Percentiles rank a stretch among this genome's conserved stretches.
Conservation (phyloP, 441 rosid genomes). For the Capsella rubella region DNA sequence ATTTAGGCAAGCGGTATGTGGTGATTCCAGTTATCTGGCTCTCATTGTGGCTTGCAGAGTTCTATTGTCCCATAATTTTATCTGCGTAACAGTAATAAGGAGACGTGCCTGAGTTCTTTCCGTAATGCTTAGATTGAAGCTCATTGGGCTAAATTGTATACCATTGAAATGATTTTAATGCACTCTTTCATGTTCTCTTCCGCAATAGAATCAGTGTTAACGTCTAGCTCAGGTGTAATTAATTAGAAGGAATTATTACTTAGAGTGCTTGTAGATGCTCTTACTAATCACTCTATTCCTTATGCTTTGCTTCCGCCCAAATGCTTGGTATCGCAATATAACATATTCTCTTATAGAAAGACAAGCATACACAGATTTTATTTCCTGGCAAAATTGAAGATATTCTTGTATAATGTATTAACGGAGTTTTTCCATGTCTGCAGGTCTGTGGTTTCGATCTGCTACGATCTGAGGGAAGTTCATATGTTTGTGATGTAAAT, state of each 20-base stretch:
- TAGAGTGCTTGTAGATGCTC: slow-evolving; percentile 22
- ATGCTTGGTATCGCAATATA: not conserved
- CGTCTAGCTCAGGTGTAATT: not conserved
- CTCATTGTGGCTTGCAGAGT: slow-evolving; percentile 20
- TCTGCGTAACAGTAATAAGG: not conserved
- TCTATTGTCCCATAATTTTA: slow-evolving; percentile 1
- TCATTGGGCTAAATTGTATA: not conserved
- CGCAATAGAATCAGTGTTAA: not conserved
- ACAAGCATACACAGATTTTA: slow-evolving; percentile 11
- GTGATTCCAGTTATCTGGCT: slow-evolving; percentile 30
- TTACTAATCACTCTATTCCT: not conserved
- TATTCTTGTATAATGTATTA: slow-evolving; percentile 16
- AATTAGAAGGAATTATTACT: not conserved
- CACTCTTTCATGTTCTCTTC: slow-evolving; percentile 11
- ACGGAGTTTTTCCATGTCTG: slow-evolving; percentile 32
- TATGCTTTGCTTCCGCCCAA: not conserved
- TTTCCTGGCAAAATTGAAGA: slow-evolving; percentile 4
- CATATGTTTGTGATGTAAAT: slow-evolving; percentile 99
- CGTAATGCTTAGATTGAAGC: not conserved
- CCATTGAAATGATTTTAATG: slow-evolving; percentile 6
- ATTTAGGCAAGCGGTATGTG: slow-evolving; percentile 93
- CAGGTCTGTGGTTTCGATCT: slow-evolving; percentile 99
- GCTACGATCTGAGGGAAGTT: slow-evolving; percentile 94
- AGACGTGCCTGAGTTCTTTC: slow-evolving; percentile 17
- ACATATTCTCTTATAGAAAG: not conserved